phyloP scores from a whole-genome alignment of 306 rosid species.

The Glycine latifolia region DNA sequence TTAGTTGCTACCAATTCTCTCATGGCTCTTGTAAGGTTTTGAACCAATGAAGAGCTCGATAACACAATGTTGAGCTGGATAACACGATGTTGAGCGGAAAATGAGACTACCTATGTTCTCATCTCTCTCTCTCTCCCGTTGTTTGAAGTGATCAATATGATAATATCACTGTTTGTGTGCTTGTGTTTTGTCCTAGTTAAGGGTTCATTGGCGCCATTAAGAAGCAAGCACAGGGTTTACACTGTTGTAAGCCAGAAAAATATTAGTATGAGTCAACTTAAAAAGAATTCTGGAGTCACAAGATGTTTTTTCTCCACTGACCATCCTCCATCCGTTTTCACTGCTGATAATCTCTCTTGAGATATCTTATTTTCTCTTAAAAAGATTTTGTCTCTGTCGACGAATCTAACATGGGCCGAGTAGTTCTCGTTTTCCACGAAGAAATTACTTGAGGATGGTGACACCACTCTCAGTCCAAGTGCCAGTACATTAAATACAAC shows the following conservation, averaged over 20 bases:
- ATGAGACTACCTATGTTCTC: neutral
- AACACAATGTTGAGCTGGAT: neutral
- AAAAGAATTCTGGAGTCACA: constrained; percentile 21
- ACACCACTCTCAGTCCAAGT: constrained; percentile 36
- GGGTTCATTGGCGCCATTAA: neutral
- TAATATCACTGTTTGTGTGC: neutral
- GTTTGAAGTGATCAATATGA: neutral
- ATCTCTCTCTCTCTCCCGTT: neutral
- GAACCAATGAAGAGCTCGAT: constrained; percentile 15
- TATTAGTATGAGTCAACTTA: neutral
- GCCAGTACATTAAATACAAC: constrained; percentile 34
- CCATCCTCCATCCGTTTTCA: neutral
- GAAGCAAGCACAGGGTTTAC: neutral
- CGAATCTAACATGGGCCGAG: constrained; percentile 43
- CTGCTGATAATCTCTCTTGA: neutral
- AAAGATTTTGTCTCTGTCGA: constrained; percentile 45
- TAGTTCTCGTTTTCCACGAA: constrained; percentile 43
- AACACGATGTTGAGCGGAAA: too few species aligned
- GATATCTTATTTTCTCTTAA: constrained; percentile 23
- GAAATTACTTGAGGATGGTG: constrained; percentile 44
- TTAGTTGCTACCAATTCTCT: constrained; percentile 16
- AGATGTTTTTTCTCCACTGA: constrained; percentile 23
- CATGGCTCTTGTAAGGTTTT: neutral
- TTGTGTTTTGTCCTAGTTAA: constrained; percentile 12
- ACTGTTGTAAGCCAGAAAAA: neutral